Percentiles rank a stretch among this genome's conserved stretches.
phyloP scores from a whole-genome alignment of 192 early-diverging fungal genomes.

The Phlyctochytrium bullatum region DNA sequence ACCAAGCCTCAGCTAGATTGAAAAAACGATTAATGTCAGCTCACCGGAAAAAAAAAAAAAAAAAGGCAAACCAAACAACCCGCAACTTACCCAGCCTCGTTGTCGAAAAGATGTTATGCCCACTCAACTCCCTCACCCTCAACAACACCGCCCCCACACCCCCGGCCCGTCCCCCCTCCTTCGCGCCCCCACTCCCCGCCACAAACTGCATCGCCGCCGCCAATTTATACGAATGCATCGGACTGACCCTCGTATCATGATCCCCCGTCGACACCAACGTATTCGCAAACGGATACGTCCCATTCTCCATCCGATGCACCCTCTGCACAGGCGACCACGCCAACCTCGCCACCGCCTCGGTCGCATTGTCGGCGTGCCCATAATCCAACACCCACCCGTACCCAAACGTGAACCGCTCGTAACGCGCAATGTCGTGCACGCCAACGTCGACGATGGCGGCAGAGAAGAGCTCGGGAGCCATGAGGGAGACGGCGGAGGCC shows the following conservation, averaged over 20 bases:
- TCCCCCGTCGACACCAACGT: constrained; percentile 12
- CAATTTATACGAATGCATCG: constrained; percentile 6
- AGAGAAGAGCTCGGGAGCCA: neutral
- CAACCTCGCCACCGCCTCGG: neutral
- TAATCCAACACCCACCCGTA: constrained; percentile 1
- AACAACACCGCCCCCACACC: neutral
- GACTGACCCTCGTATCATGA: constrained; percentile 11
- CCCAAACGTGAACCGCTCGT: constrained; percentile 5
- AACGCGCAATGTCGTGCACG: constrained; percentile 8
- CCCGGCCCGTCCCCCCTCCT: neutral
- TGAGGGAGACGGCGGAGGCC: neutral
- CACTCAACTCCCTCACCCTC: constrained; percentile 11
- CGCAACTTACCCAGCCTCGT: constrained; percentile 2
- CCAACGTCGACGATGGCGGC: constrained; percentile 2
- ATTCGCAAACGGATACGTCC: neutral
- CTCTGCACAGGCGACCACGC: neutral
- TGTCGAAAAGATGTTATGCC: constrained; percentile 13
- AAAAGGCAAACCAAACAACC: neutral
- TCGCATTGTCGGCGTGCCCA: constrained; percentile 7
- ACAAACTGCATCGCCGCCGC: constrained; percentile 10
- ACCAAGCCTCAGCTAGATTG: neutral
- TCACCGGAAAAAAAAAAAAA: constrained; percentile 4
- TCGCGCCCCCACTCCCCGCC: neutral
- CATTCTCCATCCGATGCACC: neutral
- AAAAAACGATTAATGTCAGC: neutral